Evolutionary conservation across 768 basidiomycete species (phyloP), one percentile per base, ranked within the genome.

Genomic region (Suillus clintonianus): DNA sequence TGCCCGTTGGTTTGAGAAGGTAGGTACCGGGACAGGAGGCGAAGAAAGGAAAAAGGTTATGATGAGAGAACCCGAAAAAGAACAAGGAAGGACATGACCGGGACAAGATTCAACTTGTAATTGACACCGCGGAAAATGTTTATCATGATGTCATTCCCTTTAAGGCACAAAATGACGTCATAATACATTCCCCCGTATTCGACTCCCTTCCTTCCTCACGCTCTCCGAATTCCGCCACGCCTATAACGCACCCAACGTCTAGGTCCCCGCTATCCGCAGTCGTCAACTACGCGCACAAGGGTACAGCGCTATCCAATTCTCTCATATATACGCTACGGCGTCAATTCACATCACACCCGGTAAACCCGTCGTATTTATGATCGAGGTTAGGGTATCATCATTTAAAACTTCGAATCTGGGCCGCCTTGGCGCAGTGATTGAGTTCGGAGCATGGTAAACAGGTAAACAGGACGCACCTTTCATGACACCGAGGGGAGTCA

Each of bases 361-460:
- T 45, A 97, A 82, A 15, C 97, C 96, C 47, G 91, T 27, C 27
- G 27, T 96, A 97, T 79, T 98, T 96, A 71, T 95, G 94, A 77
- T 99, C 92, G 65, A 94, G 80, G 54, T 81, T 78, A 41, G 87
- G 86, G 72, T 53, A 34, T n/a, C 5, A 53, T 94, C 87, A 65
- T 80, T 84, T 69, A 94, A 74, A 51, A 95, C 27, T 27, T 27
- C 17, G 77, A 62, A 84, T 83, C 59, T 85, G 78, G 14, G 89
- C 92, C n/a, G 91, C 95, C 94, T 94, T 67, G 42, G 19, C 51
- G 62, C 27, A 34, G 62, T 58, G 45, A 22, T 62, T n/a, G 45
- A 66, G 67, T 22, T 58, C 57, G 53, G 47, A 60, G 34, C 43
- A 24, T 37, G 30, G 34, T 11, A 30, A 27, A 50, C 15, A 50